Percentiles rank a stretch among this genome's conserved stretches.
Evolutionary conservation across 1,284 basidiomycete genomes (phyloP).

Genomic region (Cryptococcus depauperatus): DNA sequence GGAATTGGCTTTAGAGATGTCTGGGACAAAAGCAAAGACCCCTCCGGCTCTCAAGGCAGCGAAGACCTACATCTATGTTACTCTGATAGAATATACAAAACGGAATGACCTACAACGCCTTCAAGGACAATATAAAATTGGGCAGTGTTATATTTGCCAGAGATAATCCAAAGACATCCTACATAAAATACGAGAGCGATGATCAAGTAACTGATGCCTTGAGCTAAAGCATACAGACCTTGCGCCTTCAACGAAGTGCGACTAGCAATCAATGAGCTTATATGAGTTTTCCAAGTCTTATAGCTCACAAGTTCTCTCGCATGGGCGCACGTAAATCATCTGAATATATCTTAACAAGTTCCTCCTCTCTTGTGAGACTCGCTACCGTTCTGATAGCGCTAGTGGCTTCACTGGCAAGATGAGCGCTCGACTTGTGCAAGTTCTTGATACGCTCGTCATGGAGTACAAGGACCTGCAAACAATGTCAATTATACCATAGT

Average conservation of each 20-base stretch:
- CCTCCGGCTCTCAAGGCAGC: slow-evolving; percentile 44
- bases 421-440: slow-evolving; percentile 73
- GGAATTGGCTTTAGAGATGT: slow-evolving; percentile 77
- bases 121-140: slow-evolving; percentile 80
- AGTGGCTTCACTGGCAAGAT: slow-evolving; percentile 81
- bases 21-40: slow-evolving; percentile 87
- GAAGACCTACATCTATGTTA: slow-evolving; percentile 16
- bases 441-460: slow-evolving; percentile 84
- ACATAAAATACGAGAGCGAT: slow-evolving; percentile 62
- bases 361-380: slow-evolving; percentile 71
- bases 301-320: slow-evolving; percentile 50
- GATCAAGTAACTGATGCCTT: slow-evolving; percentile 71
- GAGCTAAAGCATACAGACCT: slow-evolving; percentile 68
- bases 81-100: background rate
- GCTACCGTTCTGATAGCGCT: slow-evolving; percentile 92
- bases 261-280: slow-evolving; percentile 2
- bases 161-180: slow-evolving; percentile 48
- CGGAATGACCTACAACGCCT: slow-evolving; percentile 38
- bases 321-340: slow-evolving; percentile 65
- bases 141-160: slow-evolving; percentile 53
- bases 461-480: slow-evolving; percentile 58
- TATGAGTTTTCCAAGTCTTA: background rate
- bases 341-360: slow-evolving; percentile 66
- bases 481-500: too few relatives aligned
- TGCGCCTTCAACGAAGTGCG: slow-evolving; percentile 63